These are phyloP conservation scores for Exophiala aquamarina DNA, from an alignment of 2,329 filamentous ascomycete species.

Conservation along the genomic window DNA sequence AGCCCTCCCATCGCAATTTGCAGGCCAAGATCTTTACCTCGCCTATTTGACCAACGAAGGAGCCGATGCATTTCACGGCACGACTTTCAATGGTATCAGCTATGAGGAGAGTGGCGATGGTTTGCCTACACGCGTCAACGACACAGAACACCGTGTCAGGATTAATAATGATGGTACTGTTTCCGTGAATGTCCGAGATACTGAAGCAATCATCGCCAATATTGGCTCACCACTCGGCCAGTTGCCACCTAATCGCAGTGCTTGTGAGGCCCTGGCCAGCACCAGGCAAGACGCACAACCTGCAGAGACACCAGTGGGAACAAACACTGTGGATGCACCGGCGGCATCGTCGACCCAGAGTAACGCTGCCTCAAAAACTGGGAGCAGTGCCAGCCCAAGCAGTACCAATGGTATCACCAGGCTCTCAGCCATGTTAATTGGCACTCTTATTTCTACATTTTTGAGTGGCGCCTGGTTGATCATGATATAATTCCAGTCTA, in stretches of 20 bases:
- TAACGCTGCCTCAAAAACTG: constrained; percentile 17
- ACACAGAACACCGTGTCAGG: constrained; percentile 32
- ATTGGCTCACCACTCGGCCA: constrained; percentile 35
- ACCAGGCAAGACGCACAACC: constrained; percentile 19
- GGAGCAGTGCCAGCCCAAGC: constrained; percentile 18
- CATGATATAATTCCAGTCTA: background rate
- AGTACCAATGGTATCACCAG: constrained; percentile 20
- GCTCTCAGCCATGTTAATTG: constrained; percentile 24
- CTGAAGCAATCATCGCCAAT: constrained; percentile 48
- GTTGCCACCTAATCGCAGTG: constrained; percentile 15
- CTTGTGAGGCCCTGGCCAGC: constrained; percentile 21
- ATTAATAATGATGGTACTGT: constrained; percentile 37
- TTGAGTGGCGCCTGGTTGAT: constrained; percentile 20
- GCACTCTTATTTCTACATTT: constrained; percentile 15
- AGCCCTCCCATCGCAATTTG: constrained; percentile 38
- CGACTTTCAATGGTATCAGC: constrained; percentile 50
- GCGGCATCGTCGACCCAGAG: constrained; percentile 18
- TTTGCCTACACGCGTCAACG: constrained; percentile 37
- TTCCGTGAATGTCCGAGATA: constrained; percentile 42
- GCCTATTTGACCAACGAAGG: constrained; percentile 49
- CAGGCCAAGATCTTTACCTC: constrained; percentile 46
- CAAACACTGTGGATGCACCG: constrained; percentile 16
- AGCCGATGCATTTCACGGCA: constrained; percentile 42
- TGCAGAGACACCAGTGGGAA: constrained; percentile 13
- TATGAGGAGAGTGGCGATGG: constrained; percentile 46